Conservation (phyloP, 352 stramenopile species). For the Pythium brassicae region DNA sequence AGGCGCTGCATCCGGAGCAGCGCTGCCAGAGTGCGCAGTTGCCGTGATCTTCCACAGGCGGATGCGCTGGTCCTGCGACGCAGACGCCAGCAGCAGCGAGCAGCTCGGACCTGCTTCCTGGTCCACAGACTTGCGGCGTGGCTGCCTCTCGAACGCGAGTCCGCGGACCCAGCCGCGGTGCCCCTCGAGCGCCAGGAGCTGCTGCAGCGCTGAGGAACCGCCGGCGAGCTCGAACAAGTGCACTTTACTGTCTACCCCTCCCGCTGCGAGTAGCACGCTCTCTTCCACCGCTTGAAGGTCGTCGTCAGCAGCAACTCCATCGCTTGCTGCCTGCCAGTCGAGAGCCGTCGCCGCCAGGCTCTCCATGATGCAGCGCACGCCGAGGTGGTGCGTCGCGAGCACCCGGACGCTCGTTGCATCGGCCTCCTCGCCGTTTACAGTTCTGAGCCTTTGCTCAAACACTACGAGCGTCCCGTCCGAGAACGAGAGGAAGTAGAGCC, state of each 20-base stretch:
- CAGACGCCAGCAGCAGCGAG: slow-evolving; percentile 43
- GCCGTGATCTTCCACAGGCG: slow-evolving; percentile 57
- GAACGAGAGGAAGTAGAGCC: slow-evolving; percentile 39
- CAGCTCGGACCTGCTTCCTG: background rate
- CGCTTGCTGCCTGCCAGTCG: background rate
- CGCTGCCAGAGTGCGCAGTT: background rate
- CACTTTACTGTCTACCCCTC: slow-evolving; percentile 67
- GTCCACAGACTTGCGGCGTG: background rate
- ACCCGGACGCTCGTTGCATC: slow-evolving; percentile 3
- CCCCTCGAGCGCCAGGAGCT: slow-evolving; percentile 43
- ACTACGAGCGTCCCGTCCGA: slow-evolving; percentile 41
- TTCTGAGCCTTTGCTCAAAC: slow-evolving; percentile 15
- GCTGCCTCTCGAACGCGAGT: slow-evolving; percentile 40
- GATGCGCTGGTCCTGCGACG: slow-evolving; percentile 66
- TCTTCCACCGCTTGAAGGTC: background rate
- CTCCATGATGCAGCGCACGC: slow-evolving; percentile 54
- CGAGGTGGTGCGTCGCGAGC: slow-evolving; percentile 23
- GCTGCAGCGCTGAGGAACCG: slow-evolving; percentile 12
- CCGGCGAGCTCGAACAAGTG: slow-evolving; percentile 49
- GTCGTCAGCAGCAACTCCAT: background rate
- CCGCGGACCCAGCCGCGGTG: slow-evolving; percentile 67
- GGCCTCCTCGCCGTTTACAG: background rate
- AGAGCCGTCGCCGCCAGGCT: slow-evolving; percentile 25
- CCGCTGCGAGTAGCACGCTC: slow-evolving; percentile 48
- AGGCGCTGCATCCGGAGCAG: background rate